Evolutionary conservation across 768 basidiomycete species (phyloP), one percentile per base, ranked within the genome.

Genomic region (Albatrellus ellisii): DNA sequence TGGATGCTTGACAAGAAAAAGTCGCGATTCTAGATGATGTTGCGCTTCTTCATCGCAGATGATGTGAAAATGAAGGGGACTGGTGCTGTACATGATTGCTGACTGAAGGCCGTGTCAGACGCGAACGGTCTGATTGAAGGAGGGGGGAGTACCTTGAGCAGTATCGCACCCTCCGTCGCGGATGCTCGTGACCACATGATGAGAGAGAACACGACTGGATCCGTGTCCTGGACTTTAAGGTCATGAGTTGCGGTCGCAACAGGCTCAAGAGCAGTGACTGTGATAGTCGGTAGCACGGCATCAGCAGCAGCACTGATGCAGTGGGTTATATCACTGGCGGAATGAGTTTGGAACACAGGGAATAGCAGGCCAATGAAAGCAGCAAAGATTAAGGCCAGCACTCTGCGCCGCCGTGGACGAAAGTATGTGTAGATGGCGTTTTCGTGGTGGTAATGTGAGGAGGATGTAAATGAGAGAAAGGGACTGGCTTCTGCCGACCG

Each of bases 31-130:
- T 1, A 73, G 50, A 41, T 62, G 59, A 7, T 46, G 34, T 41
- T 68, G 62, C 4, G 69, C 69, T 8, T 35, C 50, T 24, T 66
- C 60, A 46, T 71, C 68, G 49, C 68, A 70, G 20, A 73, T 55
- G 32, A 68, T 63, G 47, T 68, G 65, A 36, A 68, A 56, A 7
- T 64, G 57, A n/a, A 60, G 52, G 4, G 66, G 65, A 39, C 56
- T 56, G 15, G 59, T 54, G 26, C 53, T 62, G 40, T 68, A 64
- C 46, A 68, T 57, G 11, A 68, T 45, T 36, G 62, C 61, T 22
- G 65, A 59, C 64, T 66, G 17, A 0, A 28, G 6, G 17, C 11
- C 15, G 26, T 9, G 17, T 44, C 10, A 37, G 3, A 18, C 21
- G 4, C 3, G 1, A 4, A 9, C 8, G 27, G 15, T 21, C 27